A percentile compares a stretch with the other conserved stretches of the same genome.
phyloP scores from a whole-genome alignment of 2,329 filamentous ascomycete species.

The Botrytis tulipae region DNA sequence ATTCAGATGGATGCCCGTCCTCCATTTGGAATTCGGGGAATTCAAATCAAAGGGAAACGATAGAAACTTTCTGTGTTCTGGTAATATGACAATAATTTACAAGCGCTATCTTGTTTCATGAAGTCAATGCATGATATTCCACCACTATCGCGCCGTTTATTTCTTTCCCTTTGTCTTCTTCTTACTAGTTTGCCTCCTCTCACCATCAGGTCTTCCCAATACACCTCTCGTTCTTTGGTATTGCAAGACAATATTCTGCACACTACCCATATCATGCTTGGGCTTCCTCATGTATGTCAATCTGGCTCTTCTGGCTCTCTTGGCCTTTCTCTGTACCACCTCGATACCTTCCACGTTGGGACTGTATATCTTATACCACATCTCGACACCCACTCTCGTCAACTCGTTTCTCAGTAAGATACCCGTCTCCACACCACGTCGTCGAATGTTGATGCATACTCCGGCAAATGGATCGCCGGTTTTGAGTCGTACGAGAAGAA shows the following conservation, averaged over 20 bases:
- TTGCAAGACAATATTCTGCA: slow-evolving; percentile 73
- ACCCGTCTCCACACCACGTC: slow-evolving; percentile 84
- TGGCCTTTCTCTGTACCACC: slow-evolving; percentile 81
- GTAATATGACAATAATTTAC: slow-evolving; percentile 21
- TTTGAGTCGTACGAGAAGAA: slow-evolving; percentile 83
- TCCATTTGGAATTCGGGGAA: neutral
- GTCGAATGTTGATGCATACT: slow-evolving; percentile 81
- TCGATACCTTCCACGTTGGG: slow-evolving; percentile 89
- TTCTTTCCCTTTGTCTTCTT: slow-evolving; percentile 34
- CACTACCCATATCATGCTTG: slow-evolving; percentile 82
- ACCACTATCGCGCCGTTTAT: neutral
- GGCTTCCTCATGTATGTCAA: slow-evolving; percentile 89
- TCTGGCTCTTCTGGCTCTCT: slow-evolving; percentile 81
- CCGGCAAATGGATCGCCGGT: slow-evolving; percentile 88
- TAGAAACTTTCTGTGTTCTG: neutral
- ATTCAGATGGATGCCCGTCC: neutral
- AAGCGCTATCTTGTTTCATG: slow-evolving; percentile 14
- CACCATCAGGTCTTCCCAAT: slow-evolving; percentile 36
- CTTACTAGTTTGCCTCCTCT: slow-evolving; percentile 28
- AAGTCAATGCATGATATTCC: neutral
- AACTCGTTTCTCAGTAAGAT: slow-evolving; percentile 84
- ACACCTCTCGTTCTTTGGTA: slow-evolving; percentile 57
- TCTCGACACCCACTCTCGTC: slow-evolving; percentile 85
- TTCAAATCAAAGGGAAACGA: neutral
- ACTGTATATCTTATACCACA: slow-evolving; percentile 96